Percentiles rank a stretch among this genome's conserved stretches.
These are phyloP conservation scores for Ailanthus altissimus DNA, from an alignment of 345 rosid species.

Conservation along the genomic window DNA sequence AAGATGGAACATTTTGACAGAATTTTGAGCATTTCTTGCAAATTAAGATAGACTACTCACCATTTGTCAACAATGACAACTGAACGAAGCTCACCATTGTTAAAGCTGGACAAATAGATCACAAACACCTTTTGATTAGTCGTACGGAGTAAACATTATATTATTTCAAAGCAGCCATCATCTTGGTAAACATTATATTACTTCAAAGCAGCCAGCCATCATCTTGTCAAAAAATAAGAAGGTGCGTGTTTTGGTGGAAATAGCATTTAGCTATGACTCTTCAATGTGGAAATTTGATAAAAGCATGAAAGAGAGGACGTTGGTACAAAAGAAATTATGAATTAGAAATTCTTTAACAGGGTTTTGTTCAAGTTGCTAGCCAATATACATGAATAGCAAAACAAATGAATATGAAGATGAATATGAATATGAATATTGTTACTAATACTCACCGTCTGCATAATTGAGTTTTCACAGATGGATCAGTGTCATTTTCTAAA, in stretches of 20 bases:
- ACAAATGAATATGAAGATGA: not conserved
- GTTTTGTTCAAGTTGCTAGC: not conserved
- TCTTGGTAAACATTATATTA: not conserved
- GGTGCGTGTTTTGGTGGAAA: too few species aligned
- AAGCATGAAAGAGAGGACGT: too few species aligned
- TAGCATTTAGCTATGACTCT: too few species aligned
- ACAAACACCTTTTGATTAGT: not conserved
- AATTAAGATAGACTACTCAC: not conserved
- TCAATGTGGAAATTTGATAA: not conserved
- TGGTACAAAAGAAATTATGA: too few species aligned
- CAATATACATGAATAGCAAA: not conserved
- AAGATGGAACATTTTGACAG: not conserved
- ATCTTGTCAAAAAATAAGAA: too few species aligned
- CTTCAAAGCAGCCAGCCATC: not conserved
- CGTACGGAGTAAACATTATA: not conserved
- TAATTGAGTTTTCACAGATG: not conserved
- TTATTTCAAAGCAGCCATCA: not conserved
- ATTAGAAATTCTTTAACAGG: too few species aligned
- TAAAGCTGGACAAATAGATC: not conserved
- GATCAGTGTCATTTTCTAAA: not conserved
- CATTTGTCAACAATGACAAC: constrained; percentile 9
- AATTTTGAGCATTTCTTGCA: not conserved
- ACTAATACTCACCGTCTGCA: not conserved
- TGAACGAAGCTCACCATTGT: constrained; percentile 15
- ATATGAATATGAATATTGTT: not conserved